Percentiles rank a stretch among this genome's conserved stretches.
These are phyloP conservation scores for Verticillium nubilum DNA, from an alignment of 2,329 filamentous ascomycete genomes.

Conservation along the genomic window DNA sequence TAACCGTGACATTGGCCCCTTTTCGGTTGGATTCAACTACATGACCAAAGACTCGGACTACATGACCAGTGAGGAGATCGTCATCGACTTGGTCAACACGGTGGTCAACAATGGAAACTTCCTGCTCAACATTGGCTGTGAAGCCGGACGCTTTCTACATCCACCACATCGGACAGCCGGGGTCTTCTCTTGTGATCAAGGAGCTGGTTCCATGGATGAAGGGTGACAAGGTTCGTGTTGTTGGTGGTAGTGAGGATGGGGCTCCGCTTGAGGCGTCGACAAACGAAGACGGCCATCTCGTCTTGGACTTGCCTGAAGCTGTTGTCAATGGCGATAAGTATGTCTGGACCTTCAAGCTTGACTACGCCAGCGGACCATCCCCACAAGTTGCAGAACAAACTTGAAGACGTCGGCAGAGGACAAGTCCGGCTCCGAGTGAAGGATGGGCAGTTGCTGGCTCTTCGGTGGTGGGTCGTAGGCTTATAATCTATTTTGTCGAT, in stretches of 20 bases:
- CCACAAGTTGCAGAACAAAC: no score
- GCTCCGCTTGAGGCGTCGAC: slow-evolving; percentile 13
- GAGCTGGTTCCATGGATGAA: slow-evolving; percentile 39
- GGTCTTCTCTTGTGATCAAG: slow-evolving; percentile 30
- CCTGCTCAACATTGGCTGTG: slow-evolving; percentile 49
- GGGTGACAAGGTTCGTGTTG: slow-evolving; percentile 39
- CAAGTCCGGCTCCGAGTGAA: no score
- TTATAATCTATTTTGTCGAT: no score
- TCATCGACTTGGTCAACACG: slow-evolving; percentile 45
- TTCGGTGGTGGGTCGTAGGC: no score
- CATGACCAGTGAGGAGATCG: slow-evolving; percentile 44
- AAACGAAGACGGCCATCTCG: slow-evolving; percentile 16
- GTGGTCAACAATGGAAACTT: slow-evolving; percentile 52
- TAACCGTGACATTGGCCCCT: slow-evolving; percentile 56
- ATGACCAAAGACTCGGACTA: slow-evolving; percentile 43
- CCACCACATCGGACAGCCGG: slow-evolving; percentile 35
- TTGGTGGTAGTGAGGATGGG: slow-evolving; percentile 25
- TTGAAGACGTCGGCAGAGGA: no score
- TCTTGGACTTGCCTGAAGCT: slow-evolving; percentile 23
- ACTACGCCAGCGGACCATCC: no score
- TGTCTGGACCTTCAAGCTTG: slow-evolving; percentile 28
- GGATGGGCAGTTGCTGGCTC: no score
- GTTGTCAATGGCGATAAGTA: slow-evolving; percentile 28
- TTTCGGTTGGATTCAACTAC: slow-evolving; percentile 53
- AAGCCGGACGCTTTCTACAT: slow-evolving; percentile 49